phyloP scores from a whole-genome alignment of 2,329 filamentous ascomycete genomes.

The Colletotrichum kahawae region DNA sequence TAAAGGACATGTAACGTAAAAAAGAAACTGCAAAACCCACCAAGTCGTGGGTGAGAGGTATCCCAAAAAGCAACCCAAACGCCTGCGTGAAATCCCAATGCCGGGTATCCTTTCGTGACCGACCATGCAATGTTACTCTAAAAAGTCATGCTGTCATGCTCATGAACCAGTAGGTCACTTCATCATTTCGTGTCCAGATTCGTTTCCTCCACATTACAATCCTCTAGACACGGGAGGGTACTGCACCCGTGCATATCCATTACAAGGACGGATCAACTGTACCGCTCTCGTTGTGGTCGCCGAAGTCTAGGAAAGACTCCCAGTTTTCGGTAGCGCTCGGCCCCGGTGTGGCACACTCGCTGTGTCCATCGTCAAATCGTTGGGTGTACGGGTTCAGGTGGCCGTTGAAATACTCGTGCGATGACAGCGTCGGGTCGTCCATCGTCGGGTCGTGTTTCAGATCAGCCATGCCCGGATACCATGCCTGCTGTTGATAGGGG shows the following conservation, averaged over 20 bases:
- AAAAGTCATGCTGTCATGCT: conserved; percentile 20
- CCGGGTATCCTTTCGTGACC: conserved; percentile 14
- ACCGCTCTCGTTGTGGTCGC: conserved; percentile 19
- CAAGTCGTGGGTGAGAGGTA: background rate
- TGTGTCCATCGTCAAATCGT: background rate
- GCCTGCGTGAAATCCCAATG: background rate
- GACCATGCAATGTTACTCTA: conserved; percentile 21
- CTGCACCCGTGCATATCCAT: background rate
- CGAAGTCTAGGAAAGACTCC: conserved; percentile 19
- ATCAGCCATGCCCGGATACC: conserved; percentile 1
- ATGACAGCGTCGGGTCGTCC: background rate
- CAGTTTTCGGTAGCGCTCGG: background rate
- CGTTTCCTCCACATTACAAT: conserved; percentile 29
- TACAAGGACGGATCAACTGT: conserved; percentile 6
- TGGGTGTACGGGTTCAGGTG: conserved; percentile 13
- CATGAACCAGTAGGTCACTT: conserved; percentile 10
- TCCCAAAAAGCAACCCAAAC: background rate
- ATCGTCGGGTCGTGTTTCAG: background rate
- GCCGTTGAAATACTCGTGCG: conserved; percentile 7
- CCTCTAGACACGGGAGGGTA: background rate
- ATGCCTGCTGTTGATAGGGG: conserved; percentile 1
- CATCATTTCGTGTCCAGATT: background rate
- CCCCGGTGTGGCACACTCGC: background rate
- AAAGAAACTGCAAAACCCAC: background rate
- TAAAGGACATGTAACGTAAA: background rate